Conservation (phyloP, 1,139 yeast genomes). For the Blastobotrys proliferans region DNA sequence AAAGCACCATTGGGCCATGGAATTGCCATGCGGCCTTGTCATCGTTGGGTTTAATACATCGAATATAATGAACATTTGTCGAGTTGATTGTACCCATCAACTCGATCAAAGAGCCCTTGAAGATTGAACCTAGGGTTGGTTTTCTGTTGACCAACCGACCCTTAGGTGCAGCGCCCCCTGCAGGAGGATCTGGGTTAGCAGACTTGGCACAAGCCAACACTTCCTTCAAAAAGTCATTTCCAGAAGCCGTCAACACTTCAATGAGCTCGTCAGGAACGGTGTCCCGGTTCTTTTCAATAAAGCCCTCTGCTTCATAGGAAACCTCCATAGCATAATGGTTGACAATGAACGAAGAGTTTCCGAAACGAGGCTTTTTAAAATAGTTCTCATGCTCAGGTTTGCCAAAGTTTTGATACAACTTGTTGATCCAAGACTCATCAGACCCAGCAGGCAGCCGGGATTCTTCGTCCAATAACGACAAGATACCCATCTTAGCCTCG, state of each 20-base stretch:
- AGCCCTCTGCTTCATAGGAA: constrained; percentile 87
- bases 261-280: constrained; percentile 95
- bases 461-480: constrained; percentile 90
- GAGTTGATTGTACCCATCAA: constrained; percentile 90
- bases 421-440: constrained; percentile 89
- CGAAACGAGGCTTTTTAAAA: constrained; percentile 92
- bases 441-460: constrained; percentile 91
- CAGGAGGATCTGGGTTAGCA: constrained; percentile 39
- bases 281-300: constrained; percentile 94
- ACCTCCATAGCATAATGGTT: constrained; percentile 95
- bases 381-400: constrained; percentile 74
- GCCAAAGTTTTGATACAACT: constrained; percentile 80
- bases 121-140: constrained; percentile 93
- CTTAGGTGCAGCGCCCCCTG: constrained; percentile 31
- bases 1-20: constrained; percentile 90
- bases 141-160: constrained; percentile 56
- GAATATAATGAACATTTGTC: constrained; percentile 92
- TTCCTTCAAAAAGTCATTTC: constrained; percentile 58
- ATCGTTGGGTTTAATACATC: constrained; percentile 97
- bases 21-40: constrained; percentile 93
- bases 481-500: constrained; percentile 83
- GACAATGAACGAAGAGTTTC: constrained; percentile 85
- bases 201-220: constrained; percentile 65
- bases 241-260: constrained; percentile 70
- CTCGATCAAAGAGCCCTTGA: constrained; percentile 87